A percentile compares a stretch with the other conserved stretches of the same genome.
Evolutionary conservation across 2,329 filamentous ascomycete genomes (phyloP).

Genomic region (Trichoderma sp.): DNA sequence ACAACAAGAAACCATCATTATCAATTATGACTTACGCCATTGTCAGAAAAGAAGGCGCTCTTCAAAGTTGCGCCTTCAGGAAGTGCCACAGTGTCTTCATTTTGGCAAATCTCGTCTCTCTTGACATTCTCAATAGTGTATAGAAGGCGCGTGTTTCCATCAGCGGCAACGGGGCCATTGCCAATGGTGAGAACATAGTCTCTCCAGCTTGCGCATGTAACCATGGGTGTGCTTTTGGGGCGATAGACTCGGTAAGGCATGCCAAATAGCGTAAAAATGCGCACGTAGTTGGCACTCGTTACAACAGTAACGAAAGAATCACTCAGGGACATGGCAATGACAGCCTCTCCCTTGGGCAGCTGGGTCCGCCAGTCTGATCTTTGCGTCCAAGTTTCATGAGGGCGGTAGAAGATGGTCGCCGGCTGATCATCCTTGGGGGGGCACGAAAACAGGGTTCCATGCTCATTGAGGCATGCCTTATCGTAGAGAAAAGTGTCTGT

Average conservation of each 20-base stretch:
- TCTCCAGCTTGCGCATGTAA: conserved; percentile 91
- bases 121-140: conserved; percentile 97
- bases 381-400: conserved; percentile 95
- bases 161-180: conserved; percentile 81
- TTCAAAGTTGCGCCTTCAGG: conserved; percentile 73
- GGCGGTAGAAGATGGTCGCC: conserved; percentile 90
- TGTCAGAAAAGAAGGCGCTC: conserved; percentile 89
- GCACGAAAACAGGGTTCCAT: conserved; percentile 84
- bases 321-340: conserved; percentile 87
- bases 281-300: conserved; percentile 84
- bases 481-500: conserved; percentile 96
- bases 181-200: conserved; percentile 97
- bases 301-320: conserved; percentile 89
- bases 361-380: conserved; percentile 87
- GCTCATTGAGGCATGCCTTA: conserved; percentile 87
- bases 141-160: conserved; percentile 76
- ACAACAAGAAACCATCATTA: not conserved
- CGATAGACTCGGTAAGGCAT: conserved; percentile 87
- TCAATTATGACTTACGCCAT: conserved; percentile 65
- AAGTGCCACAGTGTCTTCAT: conserved; percentile 87
- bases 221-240: conserved; percentile 85
- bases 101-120: conserved; percentile 90
- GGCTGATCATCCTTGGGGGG: conserved; percentile 67
- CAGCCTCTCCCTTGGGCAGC: conserved; percentile 83
- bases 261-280: conserved; percentile 91